A percentile compares a stretch with the other conserved stretches of the same genome.
These are phyloP conservation scores for Cucumis hystrix DNA, from an alignment of 306 rosid species.

Conservation along the genomic window DNA sequence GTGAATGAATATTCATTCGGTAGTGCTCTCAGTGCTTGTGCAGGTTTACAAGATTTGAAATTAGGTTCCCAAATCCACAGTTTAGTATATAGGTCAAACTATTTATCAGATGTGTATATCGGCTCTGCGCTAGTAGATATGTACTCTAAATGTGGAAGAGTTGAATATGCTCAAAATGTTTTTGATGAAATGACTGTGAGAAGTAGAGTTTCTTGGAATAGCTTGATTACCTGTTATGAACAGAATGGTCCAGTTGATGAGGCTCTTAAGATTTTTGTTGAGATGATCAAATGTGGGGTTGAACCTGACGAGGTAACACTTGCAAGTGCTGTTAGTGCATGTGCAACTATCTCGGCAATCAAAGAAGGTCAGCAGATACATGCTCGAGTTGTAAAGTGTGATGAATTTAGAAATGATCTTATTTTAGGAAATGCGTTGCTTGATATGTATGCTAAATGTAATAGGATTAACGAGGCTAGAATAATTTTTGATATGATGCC, in stretches of 20 bases:
- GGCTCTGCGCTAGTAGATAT: slow-evolving; percentile 10
- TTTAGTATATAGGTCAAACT: not conserved
- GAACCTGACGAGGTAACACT: slow-evolving; percentile 10
- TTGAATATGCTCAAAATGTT: slow-evolving; percentile 6
- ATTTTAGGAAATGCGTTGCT: slow-evolving; percentile 7
- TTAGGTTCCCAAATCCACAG: slow-evolving; percentile 8
- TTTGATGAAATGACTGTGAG: slow-evolving; percentile 5
- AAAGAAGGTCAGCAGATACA: slow-evolving; percentile 11
- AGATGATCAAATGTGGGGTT: slow-evolving; percentile 2
- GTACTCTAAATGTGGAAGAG: slow-evolving; percentile 11
- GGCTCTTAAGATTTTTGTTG: slow-evolving; percentile 4
- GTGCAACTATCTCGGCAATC: slow-evolving; percentile 1
- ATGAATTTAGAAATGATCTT: slow-evolving; percentile 11
- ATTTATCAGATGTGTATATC: slow-evolving; percentile 8
- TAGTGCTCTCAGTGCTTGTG: slow-evolving; percentile 13
- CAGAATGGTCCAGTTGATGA: slow-evolving; percentile 8
- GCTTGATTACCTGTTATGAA: slow-evolving; percentile 13
- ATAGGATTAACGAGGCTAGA: slow-evolving; percentile 4
- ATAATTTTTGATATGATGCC: slow-evolving; percentile 9
- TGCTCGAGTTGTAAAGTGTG: slow-evolving; percentile 4
- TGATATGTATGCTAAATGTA: slow-evolving; percentile 13
- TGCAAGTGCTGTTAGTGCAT: slow-evolving; percentile 8
- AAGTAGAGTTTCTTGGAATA: slow-evolving; percentile 8
- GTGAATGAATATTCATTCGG: slow-evolving; percentile 9
- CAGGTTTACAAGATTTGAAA: slow-evolving; percentile 9